Conservation (phyloP, 441 rosid species). For the Gossypium schwendimanii region DNA sequence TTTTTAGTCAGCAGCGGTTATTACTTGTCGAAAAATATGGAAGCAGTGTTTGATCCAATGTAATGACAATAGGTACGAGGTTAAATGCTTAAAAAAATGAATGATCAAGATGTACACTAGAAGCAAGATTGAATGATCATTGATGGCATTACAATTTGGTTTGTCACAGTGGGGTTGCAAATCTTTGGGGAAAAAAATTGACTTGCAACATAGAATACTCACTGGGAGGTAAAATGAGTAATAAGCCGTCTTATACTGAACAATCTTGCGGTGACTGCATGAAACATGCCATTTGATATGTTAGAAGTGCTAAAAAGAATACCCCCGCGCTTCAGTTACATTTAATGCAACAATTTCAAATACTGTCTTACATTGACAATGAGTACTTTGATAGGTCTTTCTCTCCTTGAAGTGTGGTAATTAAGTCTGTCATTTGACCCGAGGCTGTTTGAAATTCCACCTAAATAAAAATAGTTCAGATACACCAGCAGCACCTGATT, state of each 20-base stretch:
- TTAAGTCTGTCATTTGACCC: constrained; percentile 87
- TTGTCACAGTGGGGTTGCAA: neutral
- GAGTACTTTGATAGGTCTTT: constrained; percentile 71
- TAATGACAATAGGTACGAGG: neutral
- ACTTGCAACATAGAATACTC: constrained; percentile 24
- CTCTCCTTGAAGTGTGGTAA: constrained; percentile 74
- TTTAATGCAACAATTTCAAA: neutral
- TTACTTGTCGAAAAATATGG: neutral
- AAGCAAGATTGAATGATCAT: neutral
- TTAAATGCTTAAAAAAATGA: neutral
- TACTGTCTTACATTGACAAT: constrained; percentile 52
- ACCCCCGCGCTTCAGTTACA: neutral
- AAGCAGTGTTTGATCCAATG: neutral
- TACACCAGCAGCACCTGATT: neutral
- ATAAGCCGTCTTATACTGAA: constrained; percentile 77
- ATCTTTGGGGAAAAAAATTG: neutral
- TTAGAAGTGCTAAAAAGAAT: neutral
- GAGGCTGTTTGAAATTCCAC: constrained; percentile 84
- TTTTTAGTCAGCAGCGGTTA: neutral
- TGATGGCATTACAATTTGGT: neutral
- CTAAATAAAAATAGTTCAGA: constrained; percentile 25
- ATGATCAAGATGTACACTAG: neutral
- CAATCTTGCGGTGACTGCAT: constrained; percentile 72
- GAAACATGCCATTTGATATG: neutral
- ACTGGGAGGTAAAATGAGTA: constrained; percentile 92